Evolutionary conservation across 768 basidiomycete species (phyloP).

Genomic region (Strobilomyces dryophilus): DNA sequence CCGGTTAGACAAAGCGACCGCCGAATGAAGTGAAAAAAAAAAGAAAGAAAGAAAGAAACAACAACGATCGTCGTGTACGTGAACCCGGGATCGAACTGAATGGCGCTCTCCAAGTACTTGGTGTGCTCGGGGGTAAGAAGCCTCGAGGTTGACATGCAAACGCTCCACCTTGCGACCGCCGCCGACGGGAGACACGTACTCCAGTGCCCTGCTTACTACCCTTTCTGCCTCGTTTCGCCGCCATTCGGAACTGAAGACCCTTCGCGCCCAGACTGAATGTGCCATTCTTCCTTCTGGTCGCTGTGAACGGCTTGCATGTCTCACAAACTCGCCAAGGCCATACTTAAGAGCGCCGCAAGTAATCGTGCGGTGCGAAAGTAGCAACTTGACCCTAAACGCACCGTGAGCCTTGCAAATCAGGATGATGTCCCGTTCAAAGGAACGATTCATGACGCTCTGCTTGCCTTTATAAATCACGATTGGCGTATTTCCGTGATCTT

Average conservation of each 20-base stretch:
- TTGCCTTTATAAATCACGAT: slow-evolving; percentile 44
- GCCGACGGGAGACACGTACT: slow-evolving; percentile 41
- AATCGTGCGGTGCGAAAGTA: neutral
- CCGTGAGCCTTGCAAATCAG: slow-evolving; percentile 30
- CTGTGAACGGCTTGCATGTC: slow-evolving; percentile 31
- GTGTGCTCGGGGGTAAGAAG: slow-evolving; percentile 39
- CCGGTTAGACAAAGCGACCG: neutral
- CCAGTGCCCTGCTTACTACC: slow-evolving; percentile 32
- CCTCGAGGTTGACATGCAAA: slow-evolving; percentile 39
- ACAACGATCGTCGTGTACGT: slow-evolving; percentile 32
- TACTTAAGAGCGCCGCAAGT: slow-evolving; percentile 4
- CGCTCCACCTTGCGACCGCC: slow-evolving; percentile 44
- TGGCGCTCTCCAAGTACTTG: slow-evolving; percentile 32
- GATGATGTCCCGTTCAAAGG: slow-evolving; percentile 44
- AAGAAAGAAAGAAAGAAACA: too few relatives aligned
- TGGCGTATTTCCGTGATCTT: slow-evolving; percentile 40
- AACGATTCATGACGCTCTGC: slow-evolving; percentile 32
- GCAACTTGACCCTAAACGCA: neutral
- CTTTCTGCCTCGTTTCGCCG: slow-evolving; percentile 31
- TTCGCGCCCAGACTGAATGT: slow-evolving; percentile 31
- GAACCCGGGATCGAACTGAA: slow-evolving; percentile 39
- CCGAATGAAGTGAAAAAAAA: neutral
- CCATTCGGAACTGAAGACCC: slow-evolving; percentile 27
- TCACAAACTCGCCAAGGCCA: slow-evolving; percentile 40
- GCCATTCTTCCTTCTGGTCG: slow-evolving; percentile 29